Percentiles rank a stretch among this genome's conserved stretches.
These are phyloP conservation scores for Lactarius indigo DNA, from an alignment of 768 basidiomycete genomes.

Conservation along the genomic window DNA sequence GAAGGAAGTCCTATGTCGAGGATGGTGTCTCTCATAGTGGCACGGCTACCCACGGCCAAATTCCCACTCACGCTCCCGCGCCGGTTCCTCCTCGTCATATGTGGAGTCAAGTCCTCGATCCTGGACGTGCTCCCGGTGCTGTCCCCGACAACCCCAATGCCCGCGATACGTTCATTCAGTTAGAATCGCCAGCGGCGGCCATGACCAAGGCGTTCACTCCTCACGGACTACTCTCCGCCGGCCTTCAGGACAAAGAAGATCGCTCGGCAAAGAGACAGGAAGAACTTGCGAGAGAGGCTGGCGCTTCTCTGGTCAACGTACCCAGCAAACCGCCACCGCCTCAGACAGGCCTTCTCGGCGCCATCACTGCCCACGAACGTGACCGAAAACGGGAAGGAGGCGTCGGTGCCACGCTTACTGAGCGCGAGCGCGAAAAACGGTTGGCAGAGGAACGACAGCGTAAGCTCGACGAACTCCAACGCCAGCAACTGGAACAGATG, in stretches of 20 bases:
- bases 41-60: conserved; percentile 6
- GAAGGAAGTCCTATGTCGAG: conserved; percentile 54
- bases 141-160: conserved; percentile 34
- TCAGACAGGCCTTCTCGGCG: conserved; percentile 92
- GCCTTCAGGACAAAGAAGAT: conserved; percentile 93
- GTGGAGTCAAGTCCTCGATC: conserved; percentile 89
- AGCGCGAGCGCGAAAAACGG: conserved; percentile 90
- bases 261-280: conserved; percentile 95
- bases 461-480: conserved; percentile 86
- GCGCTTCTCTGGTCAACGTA: conserved; percentile 92
- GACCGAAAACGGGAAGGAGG: conserved; percentile 95
- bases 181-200: conserved; percentile 63
- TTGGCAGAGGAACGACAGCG: conserved; percentile 90
- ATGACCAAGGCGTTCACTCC: conserved; percentile 95
- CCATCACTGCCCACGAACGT: conserved; percentile 91
- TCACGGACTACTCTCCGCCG: conserved; percentile 91
- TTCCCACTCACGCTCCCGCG: conserved; percentile 24
- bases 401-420: conserved; percentile 90
- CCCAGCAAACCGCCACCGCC: conserved; percentile 92
- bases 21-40: conserved; percentile 34
- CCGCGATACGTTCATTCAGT: conserved; percentile 65
- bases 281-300: conserved; percentile 86
- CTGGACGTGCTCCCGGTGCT: conserved; percentile 48
- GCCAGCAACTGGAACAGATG: conserved; percentile 88
- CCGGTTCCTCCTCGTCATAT: conserved; percentile 59